Evolutionary conservation across 352 stramenopile species (phyloP).

Genomic region (Thalassiosira ordinaria): DNA sequence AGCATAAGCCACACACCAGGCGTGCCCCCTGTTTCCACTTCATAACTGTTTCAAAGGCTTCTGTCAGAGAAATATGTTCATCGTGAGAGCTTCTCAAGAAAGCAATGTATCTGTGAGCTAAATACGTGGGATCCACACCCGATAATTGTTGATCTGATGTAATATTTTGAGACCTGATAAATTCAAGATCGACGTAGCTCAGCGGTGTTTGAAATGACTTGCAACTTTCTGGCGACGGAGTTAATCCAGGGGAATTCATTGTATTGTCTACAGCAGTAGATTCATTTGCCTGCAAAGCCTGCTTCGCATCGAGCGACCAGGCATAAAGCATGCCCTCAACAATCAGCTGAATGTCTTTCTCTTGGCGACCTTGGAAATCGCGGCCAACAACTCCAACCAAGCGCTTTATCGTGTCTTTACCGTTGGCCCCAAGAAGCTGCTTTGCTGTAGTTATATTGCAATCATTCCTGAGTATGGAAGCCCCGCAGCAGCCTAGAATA

Average conservation of each 20-base stretch:
- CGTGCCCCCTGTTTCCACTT: slow-evolving; percentile 12
- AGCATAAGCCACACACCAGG: not conserved
- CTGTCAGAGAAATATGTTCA: slow-evolving; percentile 7
- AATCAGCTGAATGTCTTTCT: slow-evolving; percentile 15
- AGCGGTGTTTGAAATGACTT: slow-evolving; percentile 22
- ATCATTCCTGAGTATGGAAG: slow-evolving; percentile 16
- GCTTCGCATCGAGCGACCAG: slow-evolving; percentile 19
- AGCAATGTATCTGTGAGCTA: slow-evolving; percentile 13
- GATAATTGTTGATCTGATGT: slow-evolving; percentile 24
- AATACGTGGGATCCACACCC: slow-evolving; percentile 1
- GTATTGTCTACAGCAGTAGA: too few relatives aligned
- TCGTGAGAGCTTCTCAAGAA: slow-evolving; percentile 14
- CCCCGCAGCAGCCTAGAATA: slow-evolving; percentile 24
- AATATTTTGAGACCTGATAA: slow-evolving; percentile 30
- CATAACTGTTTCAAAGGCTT: slow-evolving; percentile 6
- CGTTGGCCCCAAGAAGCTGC: slow-evolving; percentile 24
- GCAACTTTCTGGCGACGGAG: not conserved
- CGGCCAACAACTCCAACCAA: slow-evolving; percentile 15
- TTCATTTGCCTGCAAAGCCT: slow-evolving; percentile 7
- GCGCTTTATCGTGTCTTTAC: not conserved
- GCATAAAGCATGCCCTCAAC: slow-evolving; percentile 37
- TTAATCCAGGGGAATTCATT: not conserved
- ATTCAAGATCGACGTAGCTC: slow-evolving; percentile 28
- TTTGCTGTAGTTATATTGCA: slow-evolving; percentile 25
- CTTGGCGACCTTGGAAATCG: slow-evolving; percentile 6